Evolutionary conservation across 2,329 filamentous ascomycete genomes (phyloP).

Genomic region (Dactylellina sp.): DNA sequence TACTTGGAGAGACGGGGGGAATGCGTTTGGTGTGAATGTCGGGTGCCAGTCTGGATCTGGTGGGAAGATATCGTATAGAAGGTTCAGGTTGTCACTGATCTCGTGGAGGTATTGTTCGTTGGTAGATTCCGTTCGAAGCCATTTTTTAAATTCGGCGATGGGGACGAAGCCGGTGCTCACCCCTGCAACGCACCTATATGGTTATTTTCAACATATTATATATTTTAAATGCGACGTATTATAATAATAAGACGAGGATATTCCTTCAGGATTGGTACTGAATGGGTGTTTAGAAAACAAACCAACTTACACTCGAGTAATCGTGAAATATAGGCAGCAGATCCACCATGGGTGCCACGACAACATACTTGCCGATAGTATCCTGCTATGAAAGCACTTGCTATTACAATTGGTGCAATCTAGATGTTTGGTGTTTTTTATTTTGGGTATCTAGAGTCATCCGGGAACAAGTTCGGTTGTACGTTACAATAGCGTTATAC

Average conservation of each 20-base stretch:
- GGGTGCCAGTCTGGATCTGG: slow-evolving; percentile 4
- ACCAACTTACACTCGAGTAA: too few relatives aligned
- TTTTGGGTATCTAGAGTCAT: too few relatives aligned
- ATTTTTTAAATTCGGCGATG: slow-evolving; percentile 28
- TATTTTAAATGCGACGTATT: slow-evolving; percentile 1
- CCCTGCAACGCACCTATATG: not conserved
- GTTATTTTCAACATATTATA: not conserved
- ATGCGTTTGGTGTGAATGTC: not conserved
- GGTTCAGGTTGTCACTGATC: slow-evolving; percentile 5
- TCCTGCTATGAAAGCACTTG: too few relatives aligned
- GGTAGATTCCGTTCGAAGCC: not conserved
- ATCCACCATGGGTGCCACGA: too few relatives aligned
- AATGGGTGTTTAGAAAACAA: too few relatives aligned
- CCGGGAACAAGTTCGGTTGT: too few relatives aligned
- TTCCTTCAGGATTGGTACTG: too few relatives aligned
- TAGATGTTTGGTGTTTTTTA: too few relatives aligned
- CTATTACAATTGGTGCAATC: too few relatives aligned
- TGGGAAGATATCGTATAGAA: slow-evolving; percentile 12
- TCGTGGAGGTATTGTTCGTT: slow-evolving; percentile 18
- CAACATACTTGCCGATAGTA: too few relatives aligned
- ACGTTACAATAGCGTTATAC: not conserved
- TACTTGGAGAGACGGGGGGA: not conserved
- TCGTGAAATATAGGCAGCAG: too few relatives aligned
- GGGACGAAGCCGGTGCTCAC: slow-evolving; percentile 9
- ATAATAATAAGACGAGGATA: not conserved